Percentiles rank a stretch among this genome's conserved stretches.
phyloP scores from a whole-genome alignment of 1,139 yeast species.

The Diutina sp. region DNA sequence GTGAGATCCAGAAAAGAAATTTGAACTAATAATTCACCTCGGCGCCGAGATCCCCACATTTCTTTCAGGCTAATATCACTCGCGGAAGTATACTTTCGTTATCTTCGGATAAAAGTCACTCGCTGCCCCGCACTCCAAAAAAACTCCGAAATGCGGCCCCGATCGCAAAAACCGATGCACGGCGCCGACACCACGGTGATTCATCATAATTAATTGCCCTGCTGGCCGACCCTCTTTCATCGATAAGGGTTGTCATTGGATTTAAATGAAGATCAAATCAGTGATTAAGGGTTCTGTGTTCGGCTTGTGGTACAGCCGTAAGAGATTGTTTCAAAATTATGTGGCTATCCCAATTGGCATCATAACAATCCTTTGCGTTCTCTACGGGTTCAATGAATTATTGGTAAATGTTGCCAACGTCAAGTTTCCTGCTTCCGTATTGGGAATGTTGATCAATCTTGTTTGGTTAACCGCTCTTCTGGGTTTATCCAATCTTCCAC shows the following conservation, averaged over 20 bases:
- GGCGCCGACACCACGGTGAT: background rate
- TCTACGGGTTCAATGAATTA: slow-evolving; percentile 54
- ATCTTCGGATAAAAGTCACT: background rate
- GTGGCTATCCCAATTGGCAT: slow-evolving; percentile 25
- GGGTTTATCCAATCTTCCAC: slow-evolving; percentile 8
- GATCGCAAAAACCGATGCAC: background rate
- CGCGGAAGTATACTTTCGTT: background rate
- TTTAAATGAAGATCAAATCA: background rate
- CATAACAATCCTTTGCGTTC: slow-evolving; percentile 19
- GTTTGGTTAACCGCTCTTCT: slow-evolving; percentile 28
- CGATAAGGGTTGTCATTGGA: background rate
- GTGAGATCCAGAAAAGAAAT: too few relatives aligned
- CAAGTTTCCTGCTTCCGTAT: slow-evolving; percentile 62
- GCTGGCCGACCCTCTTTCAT: background rate
- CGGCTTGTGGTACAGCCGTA: slow-evolving; percentile 18
- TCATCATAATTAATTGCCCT: background rate
- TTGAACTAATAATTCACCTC: too few relatives aligned
- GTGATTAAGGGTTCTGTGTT: slow-evolving; percentile 8
- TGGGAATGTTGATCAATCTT: slow-evolving; percentile 58
- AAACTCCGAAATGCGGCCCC: background rate
- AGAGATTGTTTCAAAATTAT: slow-evolving; percentile 22
- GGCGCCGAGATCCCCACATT: too few relatives aligned
- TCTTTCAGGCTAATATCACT: too few relatives aligned
- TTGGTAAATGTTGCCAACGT: slow-evolving; percentile 36
- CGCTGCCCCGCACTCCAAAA: background rate